A percentile compares a stretch with the other conserved stretches of the same genome.
phyloP scores from a whole-genome alignment of 495 filamentous ascomycete species.

The Annulohypoxylon stygium region DNA sequence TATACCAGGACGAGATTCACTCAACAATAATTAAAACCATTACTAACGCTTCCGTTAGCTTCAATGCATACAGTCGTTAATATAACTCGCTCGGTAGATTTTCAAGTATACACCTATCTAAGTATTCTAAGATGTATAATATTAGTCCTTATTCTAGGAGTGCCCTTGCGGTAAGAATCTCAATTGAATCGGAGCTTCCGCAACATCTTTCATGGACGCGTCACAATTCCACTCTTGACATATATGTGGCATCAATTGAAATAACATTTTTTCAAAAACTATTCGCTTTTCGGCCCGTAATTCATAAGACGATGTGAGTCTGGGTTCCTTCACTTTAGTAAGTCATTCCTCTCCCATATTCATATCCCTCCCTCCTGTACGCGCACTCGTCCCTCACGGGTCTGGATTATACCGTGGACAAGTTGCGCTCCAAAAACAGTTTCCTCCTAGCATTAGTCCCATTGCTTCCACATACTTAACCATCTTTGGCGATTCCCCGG shows the following conservation, averaged over 20 bases:
- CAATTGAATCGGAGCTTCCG: conserved; percentile 3
- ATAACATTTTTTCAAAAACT: not conserved
- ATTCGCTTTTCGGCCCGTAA: not conserved
- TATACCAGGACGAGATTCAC: not conserved
- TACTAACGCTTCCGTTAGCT: conserved; percentile 1
- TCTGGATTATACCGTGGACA: conserved; percentile 13
- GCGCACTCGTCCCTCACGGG: not conserved
- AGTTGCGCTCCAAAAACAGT: conserved; percentile 16
- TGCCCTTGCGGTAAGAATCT: conserved; percentile 3
- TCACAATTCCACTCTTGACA: not conserved
- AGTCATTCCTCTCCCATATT: not conserved
- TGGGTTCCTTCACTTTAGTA: not conserved
- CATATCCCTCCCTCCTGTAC: not conserved
- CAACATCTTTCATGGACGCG: not conserved
- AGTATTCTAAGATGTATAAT: conserved; percentile 15
- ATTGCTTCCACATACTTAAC: conserved; percentile 12
- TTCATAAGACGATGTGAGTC: conserved; percentile 7
- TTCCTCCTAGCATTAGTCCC: conserved; percentile 14
- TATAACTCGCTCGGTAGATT: conserved; percentile 3
- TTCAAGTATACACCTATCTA: not conserved
- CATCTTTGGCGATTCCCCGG: conserved; percentile 1
- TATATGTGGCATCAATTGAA: not conserved
- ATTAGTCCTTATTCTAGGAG: conserved; percentile 1
- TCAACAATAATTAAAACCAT: not conserved
- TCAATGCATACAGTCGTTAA: conserved; percentile 6